Evolutionary conservation across 1,284 basidiomycete genomes (phyloP).

Genomic region (Puccinia coronata): DNA sequence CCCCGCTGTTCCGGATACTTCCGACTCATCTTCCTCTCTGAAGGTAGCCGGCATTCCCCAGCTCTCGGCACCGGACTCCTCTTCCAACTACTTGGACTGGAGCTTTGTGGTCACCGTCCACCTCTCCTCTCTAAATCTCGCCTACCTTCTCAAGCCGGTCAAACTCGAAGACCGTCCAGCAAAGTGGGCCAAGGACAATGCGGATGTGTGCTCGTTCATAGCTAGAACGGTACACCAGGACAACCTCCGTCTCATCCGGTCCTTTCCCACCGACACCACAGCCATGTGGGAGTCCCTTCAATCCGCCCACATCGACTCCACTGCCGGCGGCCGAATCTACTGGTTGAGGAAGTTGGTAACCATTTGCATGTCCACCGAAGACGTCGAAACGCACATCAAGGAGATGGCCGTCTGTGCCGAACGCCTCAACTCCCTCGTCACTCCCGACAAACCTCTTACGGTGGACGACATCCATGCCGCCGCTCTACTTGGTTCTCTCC

Average conservation of each 20-base stretch:
- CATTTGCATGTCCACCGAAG: background rate
- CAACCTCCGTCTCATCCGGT: background rate
- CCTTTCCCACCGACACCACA: background rate
- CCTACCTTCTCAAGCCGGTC: background rate
- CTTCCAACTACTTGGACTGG: constrained; percentile 26
- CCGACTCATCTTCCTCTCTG: too few species aligned
- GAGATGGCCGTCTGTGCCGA: background rate
- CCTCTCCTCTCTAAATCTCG: background rate
- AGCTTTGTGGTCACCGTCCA: background rate
- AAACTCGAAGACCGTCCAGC: background rate
- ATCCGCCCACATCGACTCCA: background rate
- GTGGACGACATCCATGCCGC: background rate
- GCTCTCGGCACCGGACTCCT: background rate
- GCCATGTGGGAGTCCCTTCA: background rate
- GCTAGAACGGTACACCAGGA: background rate
- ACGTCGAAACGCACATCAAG: background rate
- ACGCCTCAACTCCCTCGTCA: background rate
- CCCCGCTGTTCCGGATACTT: too few species aligned
- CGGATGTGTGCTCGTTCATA: background rate
- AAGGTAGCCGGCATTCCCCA: background rate
- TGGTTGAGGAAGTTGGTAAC: background rate
- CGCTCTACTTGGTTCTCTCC: background rate
- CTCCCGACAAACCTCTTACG: background rate
- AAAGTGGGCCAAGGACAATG: background rate
- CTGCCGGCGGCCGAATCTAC: background rate